phyloP scores from a whole-genome alignment of 164 flowering plant genomes.

The Vitis amurensis region DNA sequence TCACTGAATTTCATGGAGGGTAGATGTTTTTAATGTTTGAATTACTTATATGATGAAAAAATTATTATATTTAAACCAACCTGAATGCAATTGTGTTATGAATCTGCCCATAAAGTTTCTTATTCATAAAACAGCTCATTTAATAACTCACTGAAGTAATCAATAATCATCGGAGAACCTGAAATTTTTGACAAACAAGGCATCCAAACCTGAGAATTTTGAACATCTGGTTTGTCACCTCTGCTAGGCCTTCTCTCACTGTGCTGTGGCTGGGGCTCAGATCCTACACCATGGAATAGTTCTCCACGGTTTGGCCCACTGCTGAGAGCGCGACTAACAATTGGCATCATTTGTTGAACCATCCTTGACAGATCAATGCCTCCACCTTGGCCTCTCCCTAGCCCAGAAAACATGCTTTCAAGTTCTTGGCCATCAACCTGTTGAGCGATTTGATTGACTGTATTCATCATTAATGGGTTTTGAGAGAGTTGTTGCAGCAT shows the following conservation, averaged over 20 bases:
- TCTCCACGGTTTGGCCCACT: slow-evolving; percentile 35
- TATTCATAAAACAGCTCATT: too few relatives aligned
- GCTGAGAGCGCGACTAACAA: slow-evolving; percentile 76
- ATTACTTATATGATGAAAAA: too few relatives aligned
- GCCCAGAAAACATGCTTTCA: slow-evolving; percentile 59
- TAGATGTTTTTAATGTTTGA: too few relatives aligned
- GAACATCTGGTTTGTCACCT: slow-evolving; percentile 20
- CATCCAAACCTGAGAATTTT: slow-evolving; percentile 31
- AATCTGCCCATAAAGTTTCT: too few relatives aligned
- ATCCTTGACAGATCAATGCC: slow-evolving; percentile 76
- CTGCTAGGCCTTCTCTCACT: slow-evolving; percentile 23
- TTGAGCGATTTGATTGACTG: slow-evolving; percentile 73
- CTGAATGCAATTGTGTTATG: too few relatives aligned
- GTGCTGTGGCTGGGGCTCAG: slow-evolving; percentile 18
- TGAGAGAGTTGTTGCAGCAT: slow-evolving; percentile 78
- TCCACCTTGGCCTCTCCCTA: slow-evolving; percentile 64
- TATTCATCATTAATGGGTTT: slow-evolving; percentile 74
- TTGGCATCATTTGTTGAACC: slow-evolving; percentile 97
- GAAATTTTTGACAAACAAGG: neutral
- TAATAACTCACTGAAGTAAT: neutral
- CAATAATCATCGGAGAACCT: neutral
- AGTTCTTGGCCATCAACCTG: slow-evolving; percentile 69
- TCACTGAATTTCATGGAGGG: too few relatives aligned
- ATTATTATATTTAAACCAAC: too few relatives aligned
- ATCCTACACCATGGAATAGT: slow-evolving; percentile 19